A percentile compares a stretch with the other conserved stretches of the same genome.
Conservation (phyloP, 345 rosid genomes). For the Gossypium bickii region DNA sequence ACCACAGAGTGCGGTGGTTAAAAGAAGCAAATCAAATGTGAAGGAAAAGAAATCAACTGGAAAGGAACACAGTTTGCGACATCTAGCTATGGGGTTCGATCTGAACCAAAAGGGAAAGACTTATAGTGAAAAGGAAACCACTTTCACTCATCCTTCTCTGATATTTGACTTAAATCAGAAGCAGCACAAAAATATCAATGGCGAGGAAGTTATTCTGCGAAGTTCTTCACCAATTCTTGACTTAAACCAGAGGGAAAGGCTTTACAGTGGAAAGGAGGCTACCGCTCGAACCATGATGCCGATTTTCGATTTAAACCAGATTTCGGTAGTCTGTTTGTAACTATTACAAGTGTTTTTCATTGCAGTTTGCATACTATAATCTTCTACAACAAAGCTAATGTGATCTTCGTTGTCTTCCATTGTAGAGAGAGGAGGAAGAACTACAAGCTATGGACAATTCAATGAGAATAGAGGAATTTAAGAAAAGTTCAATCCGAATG, state of each 20-base stretch:
- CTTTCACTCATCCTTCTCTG: slow-evolving; percentile 10
- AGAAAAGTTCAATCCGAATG: slow-evolving; percentile 31
- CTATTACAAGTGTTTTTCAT: neutral
- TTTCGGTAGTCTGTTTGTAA: slow-evolving; percentile 50
- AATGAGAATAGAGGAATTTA: slow-evolving; percentile 37
- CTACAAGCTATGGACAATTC: slow-evolving; percentile 32
- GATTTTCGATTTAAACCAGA: slow-evolving; percentile 75
- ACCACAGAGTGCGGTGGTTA: slow-evolving; percentile 19
- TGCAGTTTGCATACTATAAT: neutral
- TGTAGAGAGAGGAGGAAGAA: slow-evolving; percentile 85
- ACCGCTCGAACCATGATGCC: slow-evolving; percentile 28
- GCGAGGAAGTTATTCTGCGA: slow-evolving; percentile 26
- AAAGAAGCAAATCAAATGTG: slow-evolving; percentile 20
- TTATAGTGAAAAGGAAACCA: slow-evolving; percentile 28
- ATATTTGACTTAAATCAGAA: slow-evolving; percentile 34
- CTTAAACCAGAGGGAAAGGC: slow-evolving; percentile 38
- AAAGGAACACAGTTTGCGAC: slow-evolving; percentile 19
- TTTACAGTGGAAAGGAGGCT: slow-evolving; percentile 40
- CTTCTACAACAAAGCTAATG: slow-evolving; percentile 14
- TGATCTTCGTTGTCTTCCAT: neutral
- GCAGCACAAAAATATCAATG: slow-evolving; percentile 15
- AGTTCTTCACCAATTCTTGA: slow-evolving; percentile 20
- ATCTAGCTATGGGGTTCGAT: slow-evolving; percentile 12
- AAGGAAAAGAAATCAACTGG: slow-evolving; percentile 26
- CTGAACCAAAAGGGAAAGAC: slow-evolving; percentile 24